Percentiles rank a stretch among this genome's conserved stretches.
Evolutionary conservation across 164 flowering plant genomes (phyloP).

Genomic region (Cinnamomum micranthum): DNA sequence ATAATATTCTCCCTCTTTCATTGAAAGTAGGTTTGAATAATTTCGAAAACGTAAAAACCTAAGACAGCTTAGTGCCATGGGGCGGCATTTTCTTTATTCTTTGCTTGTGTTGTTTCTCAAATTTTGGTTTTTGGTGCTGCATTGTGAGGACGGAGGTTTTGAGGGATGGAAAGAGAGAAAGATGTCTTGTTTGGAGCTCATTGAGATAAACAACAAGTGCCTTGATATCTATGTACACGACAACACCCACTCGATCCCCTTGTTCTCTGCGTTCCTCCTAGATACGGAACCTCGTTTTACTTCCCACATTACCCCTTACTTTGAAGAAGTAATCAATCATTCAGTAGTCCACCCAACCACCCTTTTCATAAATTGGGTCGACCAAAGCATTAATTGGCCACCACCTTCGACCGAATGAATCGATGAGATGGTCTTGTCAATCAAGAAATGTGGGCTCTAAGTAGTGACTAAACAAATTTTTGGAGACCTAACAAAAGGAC

Average conservation of each 20-base stretch:
- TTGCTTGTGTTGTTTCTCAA: neutral
- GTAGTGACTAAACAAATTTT: no score
- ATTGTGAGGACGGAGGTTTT: constrained; percentile 15
- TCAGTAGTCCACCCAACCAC: no score
- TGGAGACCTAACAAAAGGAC: no score
- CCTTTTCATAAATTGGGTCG: no score
- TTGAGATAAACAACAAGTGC: constrained; percentile 2
- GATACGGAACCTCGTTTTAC: neutral
- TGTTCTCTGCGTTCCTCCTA: neutral
- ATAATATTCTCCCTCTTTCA: neutral
- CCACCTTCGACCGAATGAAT: no score
- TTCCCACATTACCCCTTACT: constrained; percentile 1
- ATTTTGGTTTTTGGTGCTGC: neutral
- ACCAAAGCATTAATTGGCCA: no score
- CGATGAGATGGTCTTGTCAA: no score
- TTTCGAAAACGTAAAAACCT: neutral
- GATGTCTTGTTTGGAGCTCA: neutral
- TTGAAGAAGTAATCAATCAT: neutral
- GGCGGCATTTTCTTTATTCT: neutral
- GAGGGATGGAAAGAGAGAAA: neutral
- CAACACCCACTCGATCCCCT: neutral
- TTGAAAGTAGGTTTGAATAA: neutral
- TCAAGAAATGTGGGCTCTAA: no score
- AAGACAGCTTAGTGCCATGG: neutral
- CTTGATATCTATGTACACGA: constrained; percentile 14